Evolutionary conservation across 192 early-diverging fungal genomes (phyloP).

Genomic region (Thoreauomyces humboldtii): DNA sequence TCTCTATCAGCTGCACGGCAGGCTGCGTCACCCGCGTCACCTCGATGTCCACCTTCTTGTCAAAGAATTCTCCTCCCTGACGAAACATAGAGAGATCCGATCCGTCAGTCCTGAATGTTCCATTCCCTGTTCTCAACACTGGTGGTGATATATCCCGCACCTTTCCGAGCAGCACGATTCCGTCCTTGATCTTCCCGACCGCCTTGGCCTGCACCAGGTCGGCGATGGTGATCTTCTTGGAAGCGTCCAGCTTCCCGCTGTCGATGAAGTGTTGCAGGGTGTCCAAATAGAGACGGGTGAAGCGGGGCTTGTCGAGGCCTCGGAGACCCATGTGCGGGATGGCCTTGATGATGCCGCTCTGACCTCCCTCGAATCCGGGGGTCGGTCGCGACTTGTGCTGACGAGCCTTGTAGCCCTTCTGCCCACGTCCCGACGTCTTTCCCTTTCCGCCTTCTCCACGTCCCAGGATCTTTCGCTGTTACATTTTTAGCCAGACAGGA

Average conservation of each 20-base stretch:
- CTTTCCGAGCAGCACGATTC: slow-evolving; percentile 71
- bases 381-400: slow-evolving; percentile 71
- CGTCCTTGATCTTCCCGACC: slow-evolving; percentile 77
- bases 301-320: slow-evolving; percentile 9
- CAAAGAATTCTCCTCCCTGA: slow-evolving; percentile 77
- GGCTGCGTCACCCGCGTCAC: slow-evolving; percentile 75
- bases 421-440: slow-evolving; percentile 85
- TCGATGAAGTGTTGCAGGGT: slow-evolving; percentile 90
- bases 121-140: background rate
- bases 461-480: slow-evolving; percentile 32
- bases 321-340: slow-evolving; percentile 84
- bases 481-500: background rate
- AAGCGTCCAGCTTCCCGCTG: slow-evolving; percentile 74
- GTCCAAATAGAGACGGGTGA: slow-evolving; percentile 64
- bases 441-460: slow-evolving; percentile 85
- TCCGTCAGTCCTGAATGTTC: background rate
- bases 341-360: slow-evolving; percentile 75
- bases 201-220: slow-evolving; percentile 63
- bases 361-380: slow-evolving; percentile 91
- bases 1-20: slow-evolving; percentile 80
- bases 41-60: slow-evolving; percentile 75
- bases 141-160: too few species aligned
- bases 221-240: slow-evolving; percentile 78
- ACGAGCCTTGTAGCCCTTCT: slow-evolving; percentile 87
- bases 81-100: background rate